Evolutionary conservation across 345 rosid species (phyloP), one percentile per base, ranked within the genome.

Genomic region (Brassica rapa): DNA sequence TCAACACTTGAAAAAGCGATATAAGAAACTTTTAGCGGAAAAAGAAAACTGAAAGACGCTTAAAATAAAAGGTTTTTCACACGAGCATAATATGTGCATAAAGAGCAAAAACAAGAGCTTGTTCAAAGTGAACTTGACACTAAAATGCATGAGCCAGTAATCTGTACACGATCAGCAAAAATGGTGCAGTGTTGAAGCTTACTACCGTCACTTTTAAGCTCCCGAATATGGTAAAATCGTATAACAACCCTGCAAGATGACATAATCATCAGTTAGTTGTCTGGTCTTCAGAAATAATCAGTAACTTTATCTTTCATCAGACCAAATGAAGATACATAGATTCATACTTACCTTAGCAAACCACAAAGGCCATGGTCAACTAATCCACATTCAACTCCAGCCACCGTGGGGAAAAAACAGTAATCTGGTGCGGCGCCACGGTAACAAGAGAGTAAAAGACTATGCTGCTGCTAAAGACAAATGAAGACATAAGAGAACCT

Each of bases 131-230:
- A 71, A 35, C 35, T 30, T 57, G 55, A 71, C 39, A 55, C 46
- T 59, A 70, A 30, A 62, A 24, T 62, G 15, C 64, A 70, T 0
- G 21, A 25, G 56, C 11, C 72, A 41, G 41, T 16, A 62, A 62
- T 57, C 68, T 78, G 73, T 78, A 78, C 81, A 66, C 27, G 53
- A 29, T 61, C 39, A 29, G 59, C 60, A 66, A 51, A 56, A 65
- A 27, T 39, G 66, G 81, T 23, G 32, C 71, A 72, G 16, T 29
- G 43, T 29, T 14, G 57, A 61, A 72, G 29, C 70, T 16, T 53
- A 53, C 19, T 75, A 68, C 25, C 66, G 25, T 70, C 76, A 76
- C 62, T 23, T 14, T 63, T 59, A 55, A 27, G 49, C 51, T 56
- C 76, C 33, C 1, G 32, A 62, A 24, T 10, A 10, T 51, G 56